Percentiles rank a stretch among this genome's conserved stretches.
phyloP scores from a whole-genome alignment of 2,329 filamentous ascomycete species.

The Ascochyta koolunga region DNA sequence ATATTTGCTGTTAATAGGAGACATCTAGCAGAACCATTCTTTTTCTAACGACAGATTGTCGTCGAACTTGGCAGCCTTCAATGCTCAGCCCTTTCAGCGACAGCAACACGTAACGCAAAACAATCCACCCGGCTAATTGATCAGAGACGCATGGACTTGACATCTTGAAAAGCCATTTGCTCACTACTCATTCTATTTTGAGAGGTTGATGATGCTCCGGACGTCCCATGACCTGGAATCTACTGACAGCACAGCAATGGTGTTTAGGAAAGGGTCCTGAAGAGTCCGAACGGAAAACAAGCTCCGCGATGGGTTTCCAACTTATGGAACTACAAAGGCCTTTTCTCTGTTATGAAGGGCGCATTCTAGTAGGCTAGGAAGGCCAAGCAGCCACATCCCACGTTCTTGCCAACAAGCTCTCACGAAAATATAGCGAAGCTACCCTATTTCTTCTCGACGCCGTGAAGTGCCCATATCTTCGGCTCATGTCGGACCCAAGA shows the following conservation, averaged over 20 bases:
- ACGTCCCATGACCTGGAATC: not conserved
- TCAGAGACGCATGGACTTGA: not conserved
- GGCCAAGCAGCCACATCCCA: slow-evolving; percentile 3
- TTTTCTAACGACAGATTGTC: not conserved
- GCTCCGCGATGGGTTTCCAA: not conserved
- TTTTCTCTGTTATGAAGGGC: not conserved
- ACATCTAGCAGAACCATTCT: too few relatives aligned
- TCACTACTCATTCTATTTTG: not conserved
- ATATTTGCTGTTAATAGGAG: not conserved
- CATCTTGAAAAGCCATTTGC: not conserved
- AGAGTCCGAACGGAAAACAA: not conserved
- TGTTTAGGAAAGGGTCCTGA: not conserved
- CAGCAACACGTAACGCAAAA: not conserved
- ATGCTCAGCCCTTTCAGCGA: not conserved
- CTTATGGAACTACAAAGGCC: not conserved
- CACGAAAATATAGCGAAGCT: slow-evolving; percentile 1
- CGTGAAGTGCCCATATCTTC: not conserved
- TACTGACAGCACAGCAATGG: not conserved
- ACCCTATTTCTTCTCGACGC: not conserved
- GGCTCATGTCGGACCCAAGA: slow-evolving; percentile 7
- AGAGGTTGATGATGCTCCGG: not conserved
- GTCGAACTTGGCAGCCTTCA: not conserved
- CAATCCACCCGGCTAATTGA: not conserved
- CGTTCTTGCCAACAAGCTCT: slow-evolving; percentile 4
- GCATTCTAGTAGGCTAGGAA: not conserved